These are phyloP conservation scores for Venturia pyrina DNA, from an alignment of 2,329 filamentous ascomycete genomes.

Conservation along the genomic window DNA sequence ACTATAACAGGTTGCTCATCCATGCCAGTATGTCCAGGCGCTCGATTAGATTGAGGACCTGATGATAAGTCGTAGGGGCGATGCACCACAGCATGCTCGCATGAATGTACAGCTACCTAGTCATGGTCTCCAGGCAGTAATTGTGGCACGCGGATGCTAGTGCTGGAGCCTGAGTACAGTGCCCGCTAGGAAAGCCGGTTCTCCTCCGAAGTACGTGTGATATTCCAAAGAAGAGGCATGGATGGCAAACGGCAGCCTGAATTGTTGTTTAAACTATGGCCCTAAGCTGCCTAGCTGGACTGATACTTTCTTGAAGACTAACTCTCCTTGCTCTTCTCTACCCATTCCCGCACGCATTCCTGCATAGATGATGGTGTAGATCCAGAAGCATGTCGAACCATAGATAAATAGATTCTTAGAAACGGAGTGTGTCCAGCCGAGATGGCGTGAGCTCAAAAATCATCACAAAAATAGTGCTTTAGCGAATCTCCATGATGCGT, in stretches of 20 bases:
- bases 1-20: too few species aligned
- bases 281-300: neutral
- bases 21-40: too few species aligned
- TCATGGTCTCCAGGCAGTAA: slow-evolving; percentile 13
- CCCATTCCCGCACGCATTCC: slow-evolving; percentile 11
- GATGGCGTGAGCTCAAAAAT: slow-evolving; percentile 11
- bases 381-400: slow-evolving; percentile 10
- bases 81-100: slow-evolving; percentile 13
- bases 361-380: slow-evolving; percentile 10
- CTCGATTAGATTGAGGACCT: too few species aligned
- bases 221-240: slow-evolving; percentile 14
- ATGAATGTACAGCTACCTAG: slow-evolving; percentile 12
- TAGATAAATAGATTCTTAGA: slow-evolving; percentile 10
- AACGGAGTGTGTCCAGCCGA: slow-evolving; percentile 10
- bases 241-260: slow-evolving; percentile 10
- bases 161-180: slow-evolving; percentile 14
- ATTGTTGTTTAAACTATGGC: slow-evolving; percentile 5
- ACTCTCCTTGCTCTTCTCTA: slow-evolving; percentile 12
- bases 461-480: slow-evolving; percentile 8
- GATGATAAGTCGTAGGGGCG: too few species aligned
- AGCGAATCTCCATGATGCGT: slow-evolving; percentile 8
- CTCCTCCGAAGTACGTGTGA: slow-evolving; percentile 13
- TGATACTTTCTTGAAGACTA: slow-evolving; percentile 12
- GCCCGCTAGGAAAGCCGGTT: slow-evolving; percentile 11
- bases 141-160: slow-evolving; percentile 7